phyloP scores from a whole-genome alignment of 2,329 filamentous ascomycete genomes.

The Boeremia exigua region DNA sequence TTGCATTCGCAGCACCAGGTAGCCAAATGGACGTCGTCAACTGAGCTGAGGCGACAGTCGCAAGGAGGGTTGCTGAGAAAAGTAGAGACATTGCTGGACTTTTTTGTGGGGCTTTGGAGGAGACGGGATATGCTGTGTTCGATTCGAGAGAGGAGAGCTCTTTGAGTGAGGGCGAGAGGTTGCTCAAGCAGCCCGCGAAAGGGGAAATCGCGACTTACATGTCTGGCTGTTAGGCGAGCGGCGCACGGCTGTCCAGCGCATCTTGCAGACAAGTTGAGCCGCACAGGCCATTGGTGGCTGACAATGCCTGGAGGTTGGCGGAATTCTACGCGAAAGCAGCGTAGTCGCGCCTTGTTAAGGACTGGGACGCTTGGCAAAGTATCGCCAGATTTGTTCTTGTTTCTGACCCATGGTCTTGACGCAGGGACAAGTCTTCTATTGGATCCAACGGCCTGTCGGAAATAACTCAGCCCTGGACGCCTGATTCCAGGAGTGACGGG shows the following conservation, averaged over 20 bases:
- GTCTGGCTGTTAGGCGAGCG: neutral
- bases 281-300: constrained; percentile 17
- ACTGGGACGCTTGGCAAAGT: no score
- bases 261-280: constrained; percentile 21
- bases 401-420: no score
- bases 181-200: neutral
- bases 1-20: constrained; percentile 19
- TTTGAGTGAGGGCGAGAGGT: neutral
- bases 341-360: neutral
- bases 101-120: neutral
- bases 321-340: neutral
- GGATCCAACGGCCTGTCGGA: no score
- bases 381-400: no score
- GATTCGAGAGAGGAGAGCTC: neutral
- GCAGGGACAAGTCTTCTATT: no score
- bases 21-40: constrained; percentile 40
- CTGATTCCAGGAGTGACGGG: no score
- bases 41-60: constrained; percentile 29
- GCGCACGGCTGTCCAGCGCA: constrained; percentile 19
- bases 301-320: neutral
- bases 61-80: constrained; percentile 28
- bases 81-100: constrained; percentile 29
- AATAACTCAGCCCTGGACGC: no score
- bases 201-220: constrained; percentile 3
- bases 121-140: neutral